Base-by-base conservation (phyloP, 495 filamentous ascomycete genomes). In the Daldinia vernicosa region DNA sequence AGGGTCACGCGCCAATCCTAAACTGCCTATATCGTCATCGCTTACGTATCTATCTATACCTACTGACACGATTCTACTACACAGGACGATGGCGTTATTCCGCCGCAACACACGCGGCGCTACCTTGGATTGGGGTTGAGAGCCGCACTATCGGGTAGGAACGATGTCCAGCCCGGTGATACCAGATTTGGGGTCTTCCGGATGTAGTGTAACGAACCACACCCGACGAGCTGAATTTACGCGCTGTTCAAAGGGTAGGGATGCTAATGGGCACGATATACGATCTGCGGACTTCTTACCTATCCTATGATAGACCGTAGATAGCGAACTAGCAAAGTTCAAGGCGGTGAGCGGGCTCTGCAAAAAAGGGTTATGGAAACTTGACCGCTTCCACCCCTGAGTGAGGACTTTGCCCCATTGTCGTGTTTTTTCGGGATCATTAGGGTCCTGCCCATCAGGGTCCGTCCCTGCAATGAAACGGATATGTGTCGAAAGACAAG, bases 101-200 rank as follows among this genome's bases (percentile, higher is more conserved):
- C 92, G 0, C 95, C 95, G 0, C 87, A 89, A 56, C 93, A 98
- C 75, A 98, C 95, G 45, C 84, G 95, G 78, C 82, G 84, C 39
- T 91, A 97, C 64, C 80, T 99, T 14, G 95, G 94, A 0, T 76
- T 98, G 69, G 92, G 93, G 2, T 80, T 99, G 79, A 85, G 86
- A 70, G 92, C 92, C 74, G 93, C 94, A 19, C 76, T 93, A 73
- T 88, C 90, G 19, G 92, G 92, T 12, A 84, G 84, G 73, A 87
- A 87, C 69, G 83, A 84, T 47, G 81, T 88, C 63, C 72, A 81
- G 53, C 85, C 87, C 32, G 83, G 84, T 66, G 84, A 88, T 74
- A 97, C 92, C 19, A 90, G 83, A 78, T 99, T 96, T 86, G 95
- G 95, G 37, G 91, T 99, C 11, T 99, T 98, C 83, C 90, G 95